A percentile compares a stretch with the other conserved stretches of the same genome.
These are phyloP conservation scores for Blastobotrys mokoenaii DNA, from an alignment of 805 yeast genomes.

Conservation along the genomic window DNA sequence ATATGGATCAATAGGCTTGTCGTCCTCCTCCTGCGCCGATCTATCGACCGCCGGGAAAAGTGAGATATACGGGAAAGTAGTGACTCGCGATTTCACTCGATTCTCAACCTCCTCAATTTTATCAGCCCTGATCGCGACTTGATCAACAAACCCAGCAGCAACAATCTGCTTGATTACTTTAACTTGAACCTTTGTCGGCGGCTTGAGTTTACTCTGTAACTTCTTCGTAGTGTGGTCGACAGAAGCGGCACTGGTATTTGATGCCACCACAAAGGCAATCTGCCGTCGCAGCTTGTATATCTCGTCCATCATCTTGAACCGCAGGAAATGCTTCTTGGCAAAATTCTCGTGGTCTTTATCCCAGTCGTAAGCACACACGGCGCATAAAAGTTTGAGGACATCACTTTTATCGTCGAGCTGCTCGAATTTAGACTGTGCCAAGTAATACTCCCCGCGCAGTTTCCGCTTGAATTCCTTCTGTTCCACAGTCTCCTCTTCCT, in stretches of 20 bases:
- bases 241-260: conserved; percentile 33
- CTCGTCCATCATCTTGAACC: conserved; percentile 80
- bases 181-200: conserved; percentile 64
- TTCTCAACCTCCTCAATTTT: conserved; percentile 49
- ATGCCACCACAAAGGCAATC: conserved; percentile 62
- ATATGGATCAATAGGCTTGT: conserved; percentile 39
- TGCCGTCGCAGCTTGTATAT: conserved; percentile 74
- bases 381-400: conserved; percentile 64
- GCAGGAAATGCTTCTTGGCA: conserved; percentile 52
- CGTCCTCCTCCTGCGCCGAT: conserved; percentile 28
- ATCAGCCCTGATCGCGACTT: conserved; percentile 80
- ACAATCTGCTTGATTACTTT: conserved; percentile 83
- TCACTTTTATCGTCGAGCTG: conserved; percentile 70
- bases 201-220: conserved; percentile 40
- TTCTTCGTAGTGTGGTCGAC: conserved; percentile 43
- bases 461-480: conserved; percentile 34
- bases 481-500: conserved; percentile 19
- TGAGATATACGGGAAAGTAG: conserved; percentile 47
- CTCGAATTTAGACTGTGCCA: conserved; percentile 52
- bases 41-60: conserved; percentile 34
- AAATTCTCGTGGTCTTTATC: conserved; percentile 39
- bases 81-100: conserved; percentile 46
- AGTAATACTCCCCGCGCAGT: conserved; percentile 44
- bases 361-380: conserved; percentile 81
- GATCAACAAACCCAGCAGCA: conserved; percentile 88